phyloP scores from a whole-genome alignment of 176 grass and related monocot genomes.

The Carex parvula region DNA sequence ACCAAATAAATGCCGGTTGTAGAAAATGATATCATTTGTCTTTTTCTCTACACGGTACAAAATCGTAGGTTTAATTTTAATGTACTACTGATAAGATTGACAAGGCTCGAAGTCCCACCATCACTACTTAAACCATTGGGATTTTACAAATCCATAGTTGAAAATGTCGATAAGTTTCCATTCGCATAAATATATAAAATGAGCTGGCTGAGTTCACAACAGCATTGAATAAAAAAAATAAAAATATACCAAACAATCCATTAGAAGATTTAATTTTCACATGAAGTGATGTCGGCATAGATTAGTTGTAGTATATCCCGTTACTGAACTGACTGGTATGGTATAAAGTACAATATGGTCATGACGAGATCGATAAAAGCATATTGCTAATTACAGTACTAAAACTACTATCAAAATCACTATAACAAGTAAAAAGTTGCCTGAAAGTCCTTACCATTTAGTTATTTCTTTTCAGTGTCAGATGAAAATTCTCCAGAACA shows the following conservation, averaged over 20 bases:
- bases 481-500: slow-evolving; percentile 7
- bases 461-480: slow-evolving; percentile 27
- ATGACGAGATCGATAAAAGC: neutral
- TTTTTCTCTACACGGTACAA: neutral
- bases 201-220: neutral
- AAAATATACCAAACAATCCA: neutral
- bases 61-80: neutral
- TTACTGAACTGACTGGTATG: neutral
- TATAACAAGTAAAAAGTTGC: neutral
- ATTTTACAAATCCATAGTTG: neutral
- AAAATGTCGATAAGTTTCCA: neutral
- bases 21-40: slow-evolving; percentile 18
- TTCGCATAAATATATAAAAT: neutral
- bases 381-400: neutral
- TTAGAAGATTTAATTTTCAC: neutral
- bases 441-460: slow-evolving; percentile 14
- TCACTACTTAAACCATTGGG: neutral
- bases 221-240: neutral
- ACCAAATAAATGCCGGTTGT: neutral
- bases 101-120: neutral
- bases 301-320: neutral
- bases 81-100: neutral
- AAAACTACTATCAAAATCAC: neutral
- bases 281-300: neutral
- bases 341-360: neutral